A percentile compares a stretch with the other conserved stretches of the same genome.
phyloP scores from a whole-genome alignment of 2,329 filamentous ascomycete genomes.

The Botrytis squamosa region DNA sequence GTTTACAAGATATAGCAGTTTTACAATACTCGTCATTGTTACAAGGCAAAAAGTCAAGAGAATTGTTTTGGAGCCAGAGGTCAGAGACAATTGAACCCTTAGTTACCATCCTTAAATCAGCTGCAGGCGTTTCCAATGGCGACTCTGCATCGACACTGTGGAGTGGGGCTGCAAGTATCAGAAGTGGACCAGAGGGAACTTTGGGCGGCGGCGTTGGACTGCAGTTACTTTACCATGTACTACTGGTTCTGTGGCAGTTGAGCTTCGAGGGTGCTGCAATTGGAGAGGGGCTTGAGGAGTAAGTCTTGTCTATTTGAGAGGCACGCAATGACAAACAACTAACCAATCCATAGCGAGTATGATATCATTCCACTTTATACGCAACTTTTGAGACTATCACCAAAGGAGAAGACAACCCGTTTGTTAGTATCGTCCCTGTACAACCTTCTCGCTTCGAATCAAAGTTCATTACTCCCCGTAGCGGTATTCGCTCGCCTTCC shows the following conservation, averaged over 20 bases:
- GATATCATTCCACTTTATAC: slow-evolving; percentile 89
- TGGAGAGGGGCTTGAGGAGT: slow-evolving; percentile 81
- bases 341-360: slow-evolving; percentile 67
- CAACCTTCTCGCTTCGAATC: slow-evolving; percentile 73
- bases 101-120: slow-evolving; percentile 76
- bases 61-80: slow-evolving; percentile 88
- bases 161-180: slow-evolving; percentile 52
- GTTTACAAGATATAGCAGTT: slow-evolving; percentile 92
- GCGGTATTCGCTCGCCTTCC: slow-evolving; percentile 84
- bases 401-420: slow-evolving; percentile 96
- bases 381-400: slow-evolving; percentile 86
- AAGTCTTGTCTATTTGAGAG: slow-evolving; percentile 41
- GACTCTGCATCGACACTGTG: slow-evolving; percentile 61
- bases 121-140: slow-evolving; percentile 70
- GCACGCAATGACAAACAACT: slow-evolving; percentile 25
- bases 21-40: slow-evolving; percentile 86
- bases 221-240: slow-evolving; percentile 89
- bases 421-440: slow-evolving; percentile 84
- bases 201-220: slow-evolving; percentile 82
- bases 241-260: slow-evolving; percentile 93
- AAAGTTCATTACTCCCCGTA: slow-evolving; percentile 73
- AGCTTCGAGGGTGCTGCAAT: slow-evolving; percentile 83
- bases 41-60: slow-evolving; percentile 69
- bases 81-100: slow-evolving; percentile 81
- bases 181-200: slow-evolving; percentile 61